Base-by-base conservation (phyloP, 2,329 filamentous ascomycete genomes). In the Alternaria sp. region DNA sequence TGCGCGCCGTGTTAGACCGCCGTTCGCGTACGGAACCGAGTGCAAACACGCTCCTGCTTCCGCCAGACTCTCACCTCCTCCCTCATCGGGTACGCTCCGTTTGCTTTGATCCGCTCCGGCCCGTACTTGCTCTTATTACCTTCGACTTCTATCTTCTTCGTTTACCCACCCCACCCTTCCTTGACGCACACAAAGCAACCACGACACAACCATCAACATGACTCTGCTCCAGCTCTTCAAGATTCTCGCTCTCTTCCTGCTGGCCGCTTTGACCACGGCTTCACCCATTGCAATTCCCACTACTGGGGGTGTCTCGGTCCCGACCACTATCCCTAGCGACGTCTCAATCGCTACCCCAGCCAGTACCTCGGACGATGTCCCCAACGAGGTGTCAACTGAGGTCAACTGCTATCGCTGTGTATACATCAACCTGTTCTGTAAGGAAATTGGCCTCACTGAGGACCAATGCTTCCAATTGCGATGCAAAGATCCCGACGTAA, bases 401-500 rank as follows among this genome's bases (percentile, higher is more conserved):
- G 1, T 34, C 14, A 48, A 48, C 4, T 36, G 30, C 30, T 48
- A 48, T 34, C 46, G 46, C 20, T 48, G 46, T 11, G 30, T 48
- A 48, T 48, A 48, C 30, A 48, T 36, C 46, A 36, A 22, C 46
- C 12, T 48, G 30, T 48, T 36, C 14, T 48, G 46, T 30, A 34
- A 48, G 28, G 28, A 36, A n/a, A 24, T 16, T 16, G 16, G 32
- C 18, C 46, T 48, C 18, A 48, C 7, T 4, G 46, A 48, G 20
- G 30, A 48, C 20, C 18, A 36, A 48, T 48, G 46, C 32, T 20
- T 24, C 20, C 12, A 18, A 22, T n/a, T 48, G 16, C 46, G 30
- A 34, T 48, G 46, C 46, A 48, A 48, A 11, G 46, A 48, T n/a
- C 30, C 46, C 8, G 30, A 48, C 18, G 46, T 48, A 48, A 48